Evolutionary conservation across 345 rosid species (phyloP).

Genomic region (Citrus cavaleriei): DNA sequence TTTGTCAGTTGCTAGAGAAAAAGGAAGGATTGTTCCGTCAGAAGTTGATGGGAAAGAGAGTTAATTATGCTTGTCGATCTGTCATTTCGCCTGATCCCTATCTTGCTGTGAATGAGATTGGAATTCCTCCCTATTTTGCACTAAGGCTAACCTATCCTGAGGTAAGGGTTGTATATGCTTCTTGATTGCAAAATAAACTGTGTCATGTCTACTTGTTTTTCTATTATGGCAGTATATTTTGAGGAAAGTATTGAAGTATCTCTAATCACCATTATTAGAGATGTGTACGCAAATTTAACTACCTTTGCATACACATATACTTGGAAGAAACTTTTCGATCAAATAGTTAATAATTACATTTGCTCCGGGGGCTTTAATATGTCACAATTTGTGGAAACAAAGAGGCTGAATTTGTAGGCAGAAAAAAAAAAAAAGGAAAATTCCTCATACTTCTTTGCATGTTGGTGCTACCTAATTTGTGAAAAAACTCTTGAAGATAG

Average conservation of each 20-base stretch:
- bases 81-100: slow-evolving; percentile 99
- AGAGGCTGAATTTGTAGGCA: background rate
- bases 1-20: slow-evolving; percentile 90
- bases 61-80: slow-evolving; percentile 93
- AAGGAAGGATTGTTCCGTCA: slow-evolving; percentile 97
- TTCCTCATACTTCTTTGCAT: background rate
- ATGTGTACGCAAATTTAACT: background rate
- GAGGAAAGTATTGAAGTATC: background rate
- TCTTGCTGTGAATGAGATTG: slow-evolving; percentile 94
- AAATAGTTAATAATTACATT: background rate
- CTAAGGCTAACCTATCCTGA: slow-evolving; percentile 88
- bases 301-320: background rate
- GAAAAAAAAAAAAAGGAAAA: background rate
- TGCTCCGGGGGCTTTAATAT: background rate
- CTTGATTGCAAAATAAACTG: background rate
- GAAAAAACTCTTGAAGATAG: background rate
- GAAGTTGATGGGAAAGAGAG: slow-evolving; percentile 99
- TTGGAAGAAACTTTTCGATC: background rate
- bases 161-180: slow-evolving; percentile 35
- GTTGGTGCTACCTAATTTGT: background rate
- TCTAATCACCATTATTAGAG: background rate
- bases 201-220: background rate
- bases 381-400: too few relatives aligned
- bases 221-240: background rate
- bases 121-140: slow-evolving; percentile 93